Evolutionary conservation across 164 flowering plant species (phyloP).

Genomic region (Chimonanthus salicifolius): DNA sequence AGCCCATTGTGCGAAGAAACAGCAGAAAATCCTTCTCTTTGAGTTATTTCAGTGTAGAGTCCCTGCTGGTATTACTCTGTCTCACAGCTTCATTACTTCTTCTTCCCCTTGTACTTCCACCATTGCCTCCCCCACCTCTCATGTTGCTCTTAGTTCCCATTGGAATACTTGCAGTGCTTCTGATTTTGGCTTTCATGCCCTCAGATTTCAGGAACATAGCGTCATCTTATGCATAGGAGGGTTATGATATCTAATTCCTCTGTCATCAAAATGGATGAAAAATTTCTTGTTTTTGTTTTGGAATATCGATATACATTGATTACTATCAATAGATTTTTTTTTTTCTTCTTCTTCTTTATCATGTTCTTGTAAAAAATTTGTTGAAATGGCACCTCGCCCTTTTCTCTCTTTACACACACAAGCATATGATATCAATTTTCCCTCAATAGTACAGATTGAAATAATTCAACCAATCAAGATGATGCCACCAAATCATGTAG

Average conservation of each 20-base stretch:
- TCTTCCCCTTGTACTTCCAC: conserved; percentile 74
- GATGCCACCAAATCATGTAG: too few relatives aligned
- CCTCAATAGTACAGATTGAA: too few relatives aligned
- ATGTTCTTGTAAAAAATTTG: too few relatives aligned
- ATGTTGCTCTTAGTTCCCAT: conserved; percentile 77
- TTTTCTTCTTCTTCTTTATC: too few relatives aligned
- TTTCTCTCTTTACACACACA: too few relatives aligned
- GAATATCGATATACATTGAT: too few relatives aligned
- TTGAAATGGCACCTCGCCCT: too few relatives aligned
- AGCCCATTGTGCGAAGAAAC: conserved; percentile 24
- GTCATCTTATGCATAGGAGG: conserved; percentile 32
- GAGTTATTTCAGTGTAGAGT: conserved; percentile 58
- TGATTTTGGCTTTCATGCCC: conserved; percentile 72
- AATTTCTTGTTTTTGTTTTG: too few relatives aligned
- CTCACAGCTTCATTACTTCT: conserved; percentile 63
- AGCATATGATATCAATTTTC: too few relatives aligned
- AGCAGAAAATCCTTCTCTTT: conserved; percentile 23
- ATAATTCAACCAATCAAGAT: too few relatives aligned
- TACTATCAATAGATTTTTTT: too few relatives aligned
- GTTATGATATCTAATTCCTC: background rate
- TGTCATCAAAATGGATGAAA: background rate
- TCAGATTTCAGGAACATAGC: conserved; percentile 43
- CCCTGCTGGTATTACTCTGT: conserved; percentile 46
- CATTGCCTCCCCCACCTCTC: conserved; percentile 88
- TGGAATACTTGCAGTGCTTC: conserved; percentile 50